Evolutionary conservation across 2,329 filamentous ascomycete species (phyloP).

Genomic region (Metarhizium rileyi): DNA sequence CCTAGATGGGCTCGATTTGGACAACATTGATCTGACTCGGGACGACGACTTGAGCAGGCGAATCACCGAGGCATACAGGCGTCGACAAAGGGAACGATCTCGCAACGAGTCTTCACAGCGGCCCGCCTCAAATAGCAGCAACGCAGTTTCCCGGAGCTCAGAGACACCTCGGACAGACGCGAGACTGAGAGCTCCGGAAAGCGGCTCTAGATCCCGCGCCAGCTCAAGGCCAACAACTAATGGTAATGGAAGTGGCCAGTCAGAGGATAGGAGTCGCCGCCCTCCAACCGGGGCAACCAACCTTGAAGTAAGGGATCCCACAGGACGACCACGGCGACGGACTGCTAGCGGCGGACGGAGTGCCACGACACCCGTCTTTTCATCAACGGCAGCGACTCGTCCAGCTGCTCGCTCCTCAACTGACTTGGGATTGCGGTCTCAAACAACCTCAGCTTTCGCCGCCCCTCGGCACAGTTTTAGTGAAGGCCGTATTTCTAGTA

Average conservation of each 20-base stretch:
- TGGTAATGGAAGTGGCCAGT: conserved; percentile 30
- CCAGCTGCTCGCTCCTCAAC: conserved; percentile 54
- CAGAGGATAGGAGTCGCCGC: conserved; percentile 42
- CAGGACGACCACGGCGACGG: conserved; percentile 31
- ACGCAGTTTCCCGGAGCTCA: conserved; percentile 25
- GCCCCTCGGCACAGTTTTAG: conserved; percentile 29
- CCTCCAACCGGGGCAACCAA: conserved; percentile 25
- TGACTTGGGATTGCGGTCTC: conserved; percentile 44
- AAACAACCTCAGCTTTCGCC: conserved; percentile 27
- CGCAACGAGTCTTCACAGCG: conserved; percentile 30
- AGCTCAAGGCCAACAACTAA: conserved; percentile 38
- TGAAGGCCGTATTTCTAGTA: conserved; percentile 33
- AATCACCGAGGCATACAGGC: conserved; percentile 80
- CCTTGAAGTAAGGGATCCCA: conserved; percentile 22
- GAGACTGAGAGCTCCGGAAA: conserved; percentile 19
- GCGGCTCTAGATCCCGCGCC: conserved; percentile 26
- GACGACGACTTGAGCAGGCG: conserved; percentile 86
- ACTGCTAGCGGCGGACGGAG: conserved; percentile 47
- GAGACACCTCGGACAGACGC: conserved; percentile 15
- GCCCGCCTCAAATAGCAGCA: conserved; percentile 29
- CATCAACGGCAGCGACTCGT: conserved; percentile 31
- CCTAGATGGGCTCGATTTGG: conserved; percentile 77
- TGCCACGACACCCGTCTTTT: conserved; percentile 37
- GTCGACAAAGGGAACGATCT: conserved; percentile 58
- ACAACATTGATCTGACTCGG: conserved; percentile 72